Evolutionary conservation across 1,284 basidiomycete genomes (phyloP).

Genomic region (Boletus chippewaensis): DNA sequence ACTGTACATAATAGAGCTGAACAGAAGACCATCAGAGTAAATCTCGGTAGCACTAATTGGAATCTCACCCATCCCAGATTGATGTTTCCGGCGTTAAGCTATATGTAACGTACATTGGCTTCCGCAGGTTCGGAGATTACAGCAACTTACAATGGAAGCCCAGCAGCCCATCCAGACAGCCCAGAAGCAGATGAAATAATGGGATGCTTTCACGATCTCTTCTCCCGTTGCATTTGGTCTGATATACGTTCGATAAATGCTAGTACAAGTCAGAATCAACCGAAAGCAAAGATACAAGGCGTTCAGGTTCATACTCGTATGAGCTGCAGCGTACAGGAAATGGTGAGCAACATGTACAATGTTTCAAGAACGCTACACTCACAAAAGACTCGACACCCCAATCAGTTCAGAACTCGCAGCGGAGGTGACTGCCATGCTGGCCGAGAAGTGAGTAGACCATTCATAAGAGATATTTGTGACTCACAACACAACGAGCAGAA

Average conservation of each 20-base stretch:
- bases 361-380: slow-evolving; percentile 20
- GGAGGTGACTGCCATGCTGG: slow-evolving; percentile 52
- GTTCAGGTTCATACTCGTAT: slow-evolving; percentile 34
- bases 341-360: slow-evolving; percentile 3
- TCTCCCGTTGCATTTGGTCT: slow-evolving; percentile 41
- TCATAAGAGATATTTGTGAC: slow-evolving; percentile 11
- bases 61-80: slow-evolving; percentile 40
- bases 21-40: slow-evolving; percentile 4
- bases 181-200: slow-evolving; percentile 53
- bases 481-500: slow-evolving; percentile 49
- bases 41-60: neutral
- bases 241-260: slow-evolving; percentile 46
- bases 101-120: slow-evolving; percentile 3
- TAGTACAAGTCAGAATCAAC: slow-evolving; percentile 2
- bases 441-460: slow-evolving; percentile 4
- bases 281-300: neutral
- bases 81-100: slow-evolving; percentile 42
- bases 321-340: slow-evolving; percentile 22
- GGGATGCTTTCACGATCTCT: slow-evolving; percentile 47
- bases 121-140: neutral
- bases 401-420: slow-evolving; percentile 57
- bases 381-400: slow-evolving; percentile 52
- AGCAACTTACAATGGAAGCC: slow-evolving; percentile 38
- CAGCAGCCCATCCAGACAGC: slow-evolving; percentile 57
- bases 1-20: slow-evolving; percentile 45